Evolutionary conservation across 2,329 filamentous ascomycete genomes (phyloP), one percentile per base, ranked within the genome.

Genomic region (Aulographum hederae): DNA sequence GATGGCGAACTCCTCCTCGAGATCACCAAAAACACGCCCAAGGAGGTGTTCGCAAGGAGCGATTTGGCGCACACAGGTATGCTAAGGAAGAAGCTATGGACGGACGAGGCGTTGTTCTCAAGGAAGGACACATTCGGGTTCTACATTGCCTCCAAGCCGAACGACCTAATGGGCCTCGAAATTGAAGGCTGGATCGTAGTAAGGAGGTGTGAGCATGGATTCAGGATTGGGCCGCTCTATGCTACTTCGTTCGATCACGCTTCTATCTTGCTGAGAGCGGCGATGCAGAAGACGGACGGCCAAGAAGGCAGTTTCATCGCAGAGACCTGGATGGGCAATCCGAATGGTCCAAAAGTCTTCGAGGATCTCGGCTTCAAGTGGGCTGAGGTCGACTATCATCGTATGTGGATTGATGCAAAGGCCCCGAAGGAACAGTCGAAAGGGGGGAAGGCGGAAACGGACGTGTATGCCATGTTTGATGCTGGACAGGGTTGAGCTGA

Each of bases 391-490:
- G 43, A 49, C 20, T 54, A 50, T 37, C 41, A 51, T 40, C 45
- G 52, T 14, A 57, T 56, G 52, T 54, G 52, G 52, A 31, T 48
- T 8, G 32, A 46, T 28, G 48, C 44, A 0, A 41, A 41, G 15
- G 45, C 46, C 8, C 46, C 51, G 5, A 32, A 35, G 4, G 48
- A 47, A 32, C 51, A 54, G 35, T 33, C 36, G 23, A 33, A 43
- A 17, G 49, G 45, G 12, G 48, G 48, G 2, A 38, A 38, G 28
- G 48, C 48, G 5, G 38, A 43, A 16, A 42, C 35, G 32, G 43
- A 43, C 2, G 49, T 48, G 35, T 54, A 43, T 40, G 50, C 52
- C 8, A 48, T 48, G 18, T 51, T 53, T 29, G 51, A 53, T 39
- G 51, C 52, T 17, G 41, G 34, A 6, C 34, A 42, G 18, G 46